A percentile compares a stretch with the other conserved stretches of the same genome.
Evolutionary conservation across 1,284 basidiomycete genomes (phyloP).

Genomic region (Coniferiporia weirii): DNA sequence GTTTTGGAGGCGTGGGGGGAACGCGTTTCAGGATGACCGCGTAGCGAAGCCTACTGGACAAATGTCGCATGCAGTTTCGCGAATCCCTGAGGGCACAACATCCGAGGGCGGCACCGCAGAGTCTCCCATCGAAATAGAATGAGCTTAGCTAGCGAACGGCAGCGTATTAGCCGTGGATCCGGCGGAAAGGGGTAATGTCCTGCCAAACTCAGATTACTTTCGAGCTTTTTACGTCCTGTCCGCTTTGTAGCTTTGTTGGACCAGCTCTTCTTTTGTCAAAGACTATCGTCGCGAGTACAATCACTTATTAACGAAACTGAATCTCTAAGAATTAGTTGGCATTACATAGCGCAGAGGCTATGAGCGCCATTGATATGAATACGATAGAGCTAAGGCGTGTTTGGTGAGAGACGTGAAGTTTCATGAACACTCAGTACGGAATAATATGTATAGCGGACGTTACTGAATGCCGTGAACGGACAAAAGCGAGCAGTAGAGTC

Average conservation of each 20-base stretch:
- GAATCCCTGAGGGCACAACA: neutral
- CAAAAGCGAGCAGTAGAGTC: neutral
- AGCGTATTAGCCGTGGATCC: neutral
- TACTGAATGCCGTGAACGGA: neutral
- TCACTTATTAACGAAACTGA: neutral
- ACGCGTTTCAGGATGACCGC: conserved; percentile 4
- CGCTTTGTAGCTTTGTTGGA: neutral
- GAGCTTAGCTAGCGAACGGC: neutral
- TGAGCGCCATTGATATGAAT: neutral
- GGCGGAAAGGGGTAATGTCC: neutral
- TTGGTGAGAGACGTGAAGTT: neutral
- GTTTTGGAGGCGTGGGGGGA: neutral
- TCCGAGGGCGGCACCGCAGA: conserved; percentile 3
- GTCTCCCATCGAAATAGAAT: conserved; percentile 6
- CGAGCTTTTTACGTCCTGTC: neutral
- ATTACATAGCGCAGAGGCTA: neutral
- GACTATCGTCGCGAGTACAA: neutral
- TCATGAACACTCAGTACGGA: neutral
- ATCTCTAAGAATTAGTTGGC: neutral
- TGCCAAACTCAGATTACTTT: neutral
- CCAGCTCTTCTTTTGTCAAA: neutral
- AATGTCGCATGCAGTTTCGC: neutral
- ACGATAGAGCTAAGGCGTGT: neutral
- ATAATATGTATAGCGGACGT: neutral
- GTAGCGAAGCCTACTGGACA: neutral